These are phyloP conservation scores for Penicillium decumbens DNA, from an alignment of 2,329 filamentous ascomycete genomes.

Conservation along the genomic window DNA sequence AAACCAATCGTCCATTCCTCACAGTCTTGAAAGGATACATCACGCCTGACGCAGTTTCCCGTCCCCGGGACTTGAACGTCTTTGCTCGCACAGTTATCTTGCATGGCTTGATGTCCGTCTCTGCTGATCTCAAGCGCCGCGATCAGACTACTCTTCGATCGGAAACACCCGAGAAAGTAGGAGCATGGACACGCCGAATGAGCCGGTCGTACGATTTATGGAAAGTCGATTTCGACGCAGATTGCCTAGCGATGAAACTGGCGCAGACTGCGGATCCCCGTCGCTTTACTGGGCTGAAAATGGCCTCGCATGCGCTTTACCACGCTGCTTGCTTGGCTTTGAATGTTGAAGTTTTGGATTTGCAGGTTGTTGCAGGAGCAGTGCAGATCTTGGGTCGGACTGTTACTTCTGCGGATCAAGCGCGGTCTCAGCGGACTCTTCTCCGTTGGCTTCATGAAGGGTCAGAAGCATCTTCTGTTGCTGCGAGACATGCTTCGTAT, in stretches of 20 bases:
- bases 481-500: conserved; percentile 50
- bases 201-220: conserved; percentile 53
- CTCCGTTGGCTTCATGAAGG: conserved; percentile 21
- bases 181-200: conserved; percentile 52
- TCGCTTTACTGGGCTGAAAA: conserved; percentile 48
- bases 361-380: conserved; percentile 60
- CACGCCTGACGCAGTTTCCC: conserved; percentile 39
- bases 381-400: conserved; percentile 54
- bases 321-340: conserved; percentile 56
- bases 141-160: conserved; percentile 58
- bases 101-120: conserved; percentile 60
- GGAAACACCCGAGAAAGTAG: conserved; percentile 33
- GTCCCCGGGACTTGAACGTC: conserved; percentile 45
- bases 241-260: conserved; percentile 42
- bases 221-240: conserved; percentile 55
- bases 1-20: conserved; percentile 45
- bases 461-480: conserved; percentile 6
- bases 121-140: conserved; percentile 58
- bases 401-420: conserved; percentile 50
- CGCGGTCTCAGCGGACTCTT: conserved; percentile 40
- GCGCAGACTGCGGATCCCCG: conserved; percentile 28
- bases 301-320: conserved; percentile 54
- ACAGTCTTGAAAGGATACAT: conserved; percentile 55
- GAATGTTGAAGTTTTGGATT: conserved; percentile 56
- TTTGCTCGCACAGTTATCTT: conserved; percentile 54